Evolutionary conservation across 345 rosid species (phyloP), one percentile per base, ranked within the genome.

Genomic region (Euphorbia peplus): DNA sequence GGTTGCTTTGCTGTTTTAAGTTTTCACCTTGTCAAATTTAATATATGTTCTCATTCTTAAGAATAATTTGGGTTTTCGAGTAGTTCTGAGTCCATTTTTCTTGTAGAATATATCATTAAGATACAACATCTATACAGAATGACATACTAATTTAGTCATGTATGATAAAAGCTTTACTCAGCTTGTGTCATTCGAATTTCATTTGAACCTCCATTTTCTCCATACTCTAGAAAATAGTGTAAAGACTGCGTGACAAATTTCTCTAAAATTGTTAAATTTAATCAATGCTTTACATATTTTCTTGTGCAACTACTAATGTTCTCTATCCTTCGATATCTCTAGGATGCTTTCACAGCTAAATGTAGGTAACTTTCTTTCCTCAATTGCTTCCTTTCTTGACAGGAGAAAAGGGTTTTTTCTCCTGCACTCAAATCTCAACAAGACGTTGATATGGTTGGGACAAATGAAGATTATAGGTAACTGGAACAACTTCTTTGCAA

Each of bases 381-480:
- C 56, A 62, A 70, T 63, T 75, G 24, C 44, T 44, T 72, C 41
- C 60, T 67, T 70, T 68, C 30, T 41, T 73, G 48, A 24, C 86
- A 88, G 96, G 92, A 92, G 42, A 82, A 80, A 78, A 79, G 72
- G 65, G 79, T 72, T 60, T 78, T 86, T 68, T 72, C 82, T 51
- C 76, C 83, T 4, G 67, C 76, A 63, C 75, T 82, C 74, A 79
- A 76, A 58, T 30, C 42, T 68, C 66, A 81, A 76, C 83, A 78
- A 70, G 80, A 79, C 64, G 63, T 70, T 66, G 53, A 66, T 63
- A 66, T 67, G 55, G 35, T 48, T 32, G 72, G 66, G 37, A 50
- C 70, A 39, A 66, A 74, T 54, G 78, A 76, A 74, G 73, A 75
- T 70, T 69, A 71, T 41, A 62, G 88, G 93, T 86, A 75, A 78